A percentile compares a stretch with the other conserved stretches of the same genome.
These are phyloP conservation scores for Cicer bijugum DNA, from an alignment of 306 rosid genomes.

Conservation along the genomic window DNA sequence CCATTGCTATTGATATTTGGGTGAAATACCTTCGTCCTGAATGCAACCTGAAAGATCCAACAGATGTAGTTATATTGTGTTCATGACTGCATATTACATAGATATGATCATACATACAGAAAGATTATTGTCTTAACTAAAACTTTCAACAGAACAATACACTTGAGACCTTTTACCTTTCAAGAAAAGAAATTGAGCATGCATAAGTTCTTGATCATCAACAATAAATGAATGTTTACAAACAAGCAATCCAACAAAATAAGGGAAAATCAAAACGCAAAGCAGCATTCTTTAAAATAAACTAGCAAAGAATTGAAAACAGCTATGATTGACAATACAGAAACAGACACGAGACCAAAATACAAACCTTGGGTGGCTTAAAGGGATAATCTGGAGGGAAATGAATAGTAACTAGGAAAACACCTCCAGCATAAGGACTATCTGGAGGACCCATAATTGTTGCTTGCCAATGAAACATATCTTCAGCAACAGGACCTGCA, in stretches of 20 bases:
- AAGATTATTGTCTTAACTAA: background rate
- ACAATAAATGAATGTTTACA: background rate
- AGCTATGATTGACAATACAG: background rate
- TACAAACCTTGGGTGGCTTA: slow-evolving; percentile 33
- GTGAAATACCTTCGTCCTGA: slow-evolving; percentile 5
- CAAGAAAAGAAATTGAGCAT: background rate
- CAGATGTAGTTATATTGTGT: too few species aligned
- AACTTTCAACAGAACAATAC: background rate
- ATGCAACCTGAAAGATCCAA: background rate
- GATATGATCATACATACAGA: too few species aligned
- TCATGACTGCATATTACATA: too few species aligned
- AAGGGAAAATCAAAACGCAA: background rate
- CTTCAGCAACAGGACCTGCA: slow-evolving; percentile 79
- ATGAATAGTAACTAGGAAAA: slow-evolving; percentile 74
- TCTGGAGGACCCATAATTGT: slow-evolving; percentile 88
- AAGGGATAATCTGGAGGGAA: slow-evolving; percentile 17
- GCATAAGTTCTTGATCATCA: background rate
- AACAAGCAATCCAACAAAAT: slow-evolving; percentile 1
- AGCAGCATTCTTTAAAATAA: slow-evolving; percentile 6
- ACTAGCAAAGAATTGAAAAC: background rate
- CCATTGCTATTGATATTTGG: slow-evolving; percentile 14
- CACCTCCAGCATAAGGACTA: slow-evolving; percentile 84
- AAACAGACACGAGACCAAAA: slow-evolving; percentile 2
- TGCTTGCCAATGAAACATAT: slow-evolving; percentile 54
- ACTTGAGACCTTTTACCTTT: too few species aligned